phyloP scores from a whole-genome alignment of 441 rosid species.

The Eutrema salsugineum region DNA sequence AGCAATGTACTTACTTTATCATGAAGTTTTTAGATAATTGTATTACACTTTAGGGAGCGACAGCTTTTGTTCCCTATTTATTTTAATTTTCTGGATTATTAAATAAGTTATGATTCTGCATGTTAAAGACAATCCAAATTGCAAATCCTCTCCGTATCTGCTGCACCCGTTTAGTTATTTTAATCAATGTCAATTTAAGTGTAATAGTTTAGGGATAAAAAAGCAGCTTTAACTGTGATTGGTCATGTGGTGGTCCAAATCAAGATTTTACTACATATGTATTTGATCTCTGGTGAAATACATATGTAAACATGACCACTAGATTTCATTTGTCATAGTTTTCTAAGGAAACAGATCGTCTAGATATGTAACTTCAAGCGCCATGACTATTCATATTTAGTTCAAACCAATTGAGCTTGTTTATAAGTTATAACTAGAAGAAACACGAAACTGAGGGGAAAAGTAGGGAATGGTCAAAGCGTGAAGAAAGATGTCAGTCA shows the following conservation, averaged over 20 bases:
- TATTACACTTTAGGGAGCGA: slow-evolving; percentile 6
- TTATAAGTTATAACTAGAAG: neutral
- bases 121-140: slow-evolving; percentile 19
- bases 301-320: neutral
- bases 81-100: neutral
- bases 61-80: slow-evolving; percentile 24
- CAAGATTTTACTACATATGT: neutral
- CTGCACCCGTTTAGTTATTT: slow-evolving; percentile 7
- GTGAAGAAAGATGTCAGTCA: slow-evolving; percentile 26
- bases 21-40: neutral
- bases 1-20: slow-evolving; percentile 7
- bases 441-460: neutral
- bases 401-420: neutral
- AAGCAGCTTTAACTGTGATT: slow-evolving; percentile 11
- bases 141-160: slow-evolving; percentile 19
- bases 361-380: slow-evolving; percentile 6
- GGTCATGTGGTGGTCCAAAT: slow-evolving; percentile 4
- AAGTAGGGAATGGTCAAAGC: slow-evolving; percentile 6
- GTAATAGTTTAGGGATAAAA: neutral
- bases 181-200: neutral
- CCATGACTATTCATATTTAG: neutral
- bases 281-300: neutral
- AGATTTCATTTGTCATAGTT: neutral
- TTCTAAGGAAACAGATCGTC: neutral
- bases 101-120: neutral